phyloP scores from a whole-genome alignment of 2,329 filamentous ascomycete species.

The Colletotrichum sp. region DNA sequence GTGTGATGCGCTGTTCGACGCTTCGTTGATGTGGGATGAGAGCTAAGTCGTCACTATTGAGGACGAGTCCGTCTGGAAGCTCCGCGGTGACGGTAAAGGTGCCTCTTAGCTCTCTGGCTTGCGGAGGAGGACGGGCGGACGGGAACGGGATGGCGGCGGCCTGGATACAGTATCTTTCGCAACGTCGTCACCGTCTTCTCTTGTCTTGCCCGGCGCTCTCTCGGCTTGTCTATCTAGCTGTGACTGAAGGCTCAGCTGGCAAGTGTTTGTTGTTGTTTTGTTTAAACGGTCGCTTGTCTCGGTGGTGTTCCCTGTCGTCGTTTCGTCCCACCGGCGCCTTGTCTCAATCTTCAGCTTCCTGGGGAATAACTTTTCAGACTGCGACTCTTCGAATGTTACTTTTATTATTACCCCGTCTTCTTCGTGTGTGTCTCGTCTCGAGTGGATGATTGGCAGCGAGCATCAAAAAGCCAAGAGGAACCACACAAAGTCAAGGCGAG shows the following conservation, averaged over 20 bases:
- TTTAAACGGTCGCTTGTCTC: not conserved
- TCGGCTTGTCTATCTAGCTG: not conserved
- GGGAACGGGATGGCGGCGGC: not conserved
- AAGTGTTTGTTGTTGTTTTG: not conserved
- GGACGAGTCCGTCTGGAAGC: not conserved
- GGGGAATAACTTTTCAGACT: not conserved
- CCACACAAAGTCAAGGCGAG: constrained; percentile 1
- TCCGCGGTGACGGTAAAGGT: not conserved
- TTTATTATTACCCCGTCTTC: not conserved
- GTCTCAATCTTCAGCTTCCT: not conserved
- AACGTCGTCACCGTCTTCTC: not conserved
- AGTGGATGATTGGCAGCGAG: not conserved
- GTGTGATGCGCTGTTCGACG: constrained; percentile 2
- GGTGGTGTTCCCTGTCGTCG: not conserved
- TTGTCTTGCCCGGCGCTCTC: not conserved
- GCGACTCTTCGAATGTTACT: not conserved
- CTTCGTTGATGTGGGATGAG: not conserved
- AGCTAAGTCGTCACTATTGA: not conserved
- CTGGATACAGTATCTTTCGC: not conserved
- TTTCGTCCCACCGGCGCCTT: not conserved
- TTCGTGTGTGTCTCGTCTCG: not conserved
- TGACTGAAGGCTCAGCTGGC: not conserved
- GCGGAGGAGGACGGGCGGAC: not conserved
- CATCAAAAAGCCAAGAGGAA: not conserved
- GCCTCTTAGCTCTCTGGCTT: not conserved